A percentile compares a stretch with the other conserved stretches of the same genome.
These are phyloP conservation scores for Amanita phalloides DNA, from an alignment of 768 basidiomycete genomes.

Conservation along the genomic window DNA sequence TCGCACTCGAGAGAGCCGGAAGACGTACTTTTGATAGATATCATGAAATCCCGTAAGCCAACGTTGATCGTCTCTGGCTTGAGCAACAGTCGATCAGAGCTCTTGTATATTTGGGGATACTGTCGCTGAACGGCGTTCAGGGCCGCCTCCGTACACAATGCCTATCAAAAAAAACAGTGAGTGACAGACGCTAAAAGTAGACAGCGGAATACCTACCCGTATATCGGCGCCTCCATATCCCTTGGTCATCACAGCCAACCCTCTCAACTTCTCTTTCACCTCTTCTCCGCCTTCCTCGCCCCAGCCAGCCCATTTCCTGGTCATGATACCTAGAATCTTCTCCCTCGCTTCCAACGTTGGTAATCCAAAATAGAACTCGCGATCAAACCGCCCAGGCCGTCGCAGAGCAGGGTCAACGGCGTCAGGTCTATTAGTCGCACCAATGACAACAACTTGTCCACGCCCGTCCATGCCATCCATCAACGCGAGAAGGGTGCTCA, in stretches of 20 bases:
- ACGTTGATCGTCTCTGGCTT: conserved; percentile 81
- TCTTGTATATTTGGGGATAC: conserved; percentile 97
- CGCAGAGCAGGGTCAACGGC: conserved; percentile 95
- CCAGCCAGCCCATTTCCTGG: conserved; percentile 83
- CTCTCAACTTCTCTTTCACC: conserved; percentile 53
- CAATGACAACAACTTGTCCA: conserved; percentile 95
- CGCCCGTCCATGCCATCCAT: conserved; percentile 99
- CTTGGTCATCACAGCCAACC: conserved; percentile 83
- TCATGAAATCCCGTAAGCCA: conserved; percentile 89
- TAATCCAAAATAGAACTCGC: conserved; percentile 96
- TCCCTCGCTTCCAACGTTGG: conserved; percentile 78
- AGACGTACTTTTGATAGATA: conserved; percentile 83
- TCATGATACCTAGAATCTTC: conserved; percentile 87
- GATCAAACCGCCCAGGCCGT: conserved; percentile 90
- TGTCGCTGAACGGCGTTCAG: conserved; percentile 91
- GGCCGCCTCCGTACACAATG: conserved; percentile 93
- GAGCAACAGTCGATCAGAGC: conserved; percentile 72
- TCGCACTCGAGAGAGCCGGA: conserved; percentile 2
- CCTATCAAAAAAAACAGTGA: conserved; percentile 30
- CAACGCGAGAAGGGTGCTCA: conserved; percentile 87
- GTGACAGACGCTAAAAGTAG: background rate
- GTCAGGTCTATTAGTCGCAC: conserved; percentile 95
- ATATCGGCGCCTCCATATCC: conserved; percentile 98
- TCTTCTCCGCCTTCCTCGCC: conserved; percentile 27
- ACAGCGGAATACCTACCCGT: conserved; percentile 43